Evolutionary conservation across 2,329 filamentous ascomycete species (phyloP), one percentile per base, ranked within the genome.

Genomic region (Pleoardoris graminearum): DNA sequence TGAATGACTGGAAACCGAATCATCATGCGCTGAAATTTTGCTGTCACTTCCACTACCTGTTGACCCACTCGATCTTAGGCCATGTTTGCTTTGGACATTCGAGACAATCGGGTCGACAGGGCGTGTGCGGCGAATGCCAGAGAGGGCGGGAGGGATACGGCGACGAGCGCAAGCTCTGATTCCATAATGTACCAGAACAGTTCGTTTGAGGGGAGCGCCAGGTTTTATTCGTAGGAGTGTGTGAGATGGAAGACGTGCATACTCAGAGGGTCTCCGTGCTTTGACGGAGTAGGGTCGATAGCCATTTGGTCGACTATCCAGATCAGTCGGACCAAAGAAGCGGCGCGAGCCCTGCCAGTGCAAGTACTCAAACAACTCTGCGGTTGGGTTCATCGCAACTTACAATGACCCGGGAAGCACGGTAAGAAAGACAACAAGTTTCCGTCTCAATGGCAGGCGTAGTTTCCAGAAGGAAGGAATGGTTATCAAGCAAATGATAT

Each of bases 121-220:
- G 4, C 30, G 38, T 10, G 32, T 38, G n/a, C 44, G 27, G 8
- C 36, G 29, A 21, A 53, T n/a, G 3, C 45, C 44, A n/a, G 36
- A 44, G 8, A 53, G 50, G 16, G 50, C 17, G 16, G 50, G 50
- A 38, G 44, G 25, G 44, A 53, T 3, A 49, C 44, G 33, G 50
- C 33, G 7, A 53, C 38, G 11, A 53, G 35, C 4, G 44, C 50
- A 8, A 49, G 8, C 16, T 29, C 39, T 8, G 23, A 37, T 22
- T 53, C 50, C 19, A 53, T 43, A 5, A 53, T 16, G 23, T 43
- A 44, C 50, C 50, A 53, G 30, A 53, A 53, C 3, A 49, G n/a
- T 44, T 48, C 50, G 29, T 30, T 53, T 6, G 39, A 48, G 22
- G 44, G 37, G n/a, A 48, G n/a, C 25, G 45, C 45, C 49, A 17